phyloP scores from a whole-genome alignment of 768 basidiomycete species.

The Xanthoconium stramineum region DNA sequence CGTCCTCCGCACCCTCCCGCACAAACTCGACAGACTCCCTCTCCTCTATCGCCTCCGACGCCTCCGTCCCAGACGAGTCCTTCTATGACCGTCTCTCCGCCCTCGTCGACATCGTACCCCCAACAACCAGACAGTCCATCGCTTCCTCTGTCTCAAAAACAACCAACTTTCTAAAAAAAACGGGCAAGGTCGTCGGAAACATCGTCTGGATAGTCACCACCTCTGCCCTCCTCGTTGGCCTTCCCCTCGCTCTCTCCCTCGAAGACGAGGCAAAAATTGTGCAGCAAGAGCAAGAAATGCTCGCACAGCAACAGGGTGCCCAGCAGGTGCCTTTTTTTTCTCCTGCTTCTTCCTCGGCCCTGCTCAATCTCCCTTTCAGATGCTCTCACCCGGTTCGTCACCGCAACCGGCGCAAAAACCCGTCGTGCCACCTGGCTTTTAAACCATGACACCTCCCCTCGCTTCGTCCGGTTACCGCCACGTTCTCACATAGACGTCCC shows the following conservation, averaged over 20 bases:
- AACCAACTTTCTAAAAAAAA: conserved; percentile 60
- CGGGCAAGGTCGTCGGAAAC: conserved; percentile 75
- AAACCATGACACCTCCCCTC: conserved; percentile 18
- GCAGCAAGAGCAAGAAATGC: conserved; percentile 90
- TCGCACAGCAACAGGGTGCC: conserved; percentile 89
- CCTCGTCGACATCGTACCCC: conserved; percentile 94
- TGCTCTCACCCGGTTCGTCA: conserved; percentile 59
- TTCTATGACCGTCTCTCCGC: conserved; percentile 84
- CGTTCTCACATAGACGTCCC: conserved; percentile 1
- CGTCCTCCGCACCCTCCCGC: conserved; percentile 70
- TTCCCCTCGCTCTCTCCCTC: conserved; percentile 88
- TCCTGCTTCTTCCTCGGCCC: background rate
- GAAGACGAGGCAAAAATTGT: conserved; percentile 97
- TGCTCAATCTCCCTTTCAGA: conserved; percentile 42
- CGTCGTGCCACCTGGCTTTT: conserved; percentile 86
- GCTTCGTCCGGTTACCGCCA: background rate
- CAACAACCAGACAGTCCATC: conserved; percentile 79
- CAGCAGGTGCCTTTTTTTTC: conserved; percentile 63
- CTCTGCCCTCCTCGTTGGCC: conserved; percentile 86
- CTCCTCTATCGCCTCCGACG: conserved; percentile 73
- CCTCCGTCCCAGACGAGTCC: conserved; percentile 71
- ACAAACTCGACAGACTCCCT: conserved; percentile 69
- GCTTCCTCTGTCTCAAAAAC: conserved; percentile 57
- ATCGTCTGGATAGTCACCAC: conserved; percentile 95
- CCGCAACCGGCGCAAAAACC: conserved; percentile 42